Conservation (phyloP, 768 basidiomycete genomes). For the Amanita rubescens region DNA sequence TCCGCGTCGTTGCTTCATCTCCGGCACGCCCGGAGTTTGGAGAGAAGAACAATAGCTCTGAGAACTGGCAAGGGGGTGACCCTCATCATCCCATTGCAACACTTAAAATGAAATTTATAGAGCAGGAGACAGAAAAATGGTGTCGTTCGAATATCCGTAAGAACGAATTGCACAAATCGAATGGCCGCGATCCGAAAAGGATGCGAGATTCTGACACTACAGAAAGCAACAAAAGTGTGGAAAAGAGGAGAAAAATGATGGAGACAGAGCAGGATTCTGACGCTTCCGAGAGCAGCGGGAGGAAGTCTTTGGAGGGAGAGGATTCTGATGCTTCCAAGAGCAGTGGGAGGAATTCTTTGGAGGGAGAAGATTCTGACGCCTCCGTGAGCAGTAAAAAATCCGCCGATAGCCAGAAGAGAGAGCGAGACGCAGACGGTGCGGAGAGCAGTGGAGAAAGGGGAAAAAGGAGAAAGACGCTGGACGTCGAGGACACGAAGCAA, state of each 20-base stretch:
- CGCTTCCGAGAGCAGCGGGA: too few species aligned
- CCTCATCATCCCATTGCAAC: constrained; percentile 37
- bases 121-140: constrained; percentile 27
- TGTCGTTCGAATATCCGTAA: constrained; percentile 31
- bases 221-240: not conserved
- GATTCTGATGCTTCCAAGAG: too few species aligned
- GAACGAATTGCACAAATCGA: constrained; percentile 15
- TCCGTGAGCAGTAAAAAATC: not conserved
- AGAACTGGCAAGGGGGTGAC: constrained; percentile 11
- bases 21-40: constrained; percentile 32
- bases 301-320: too few species aligned
- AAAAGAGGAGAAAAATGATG: not conserved
- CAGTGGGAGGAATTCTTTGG: too few species aligned
- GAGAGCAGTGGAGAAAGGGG: not conserved
- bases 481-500: not conserved
- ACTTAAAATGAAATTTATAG: constrained; percentile 31
- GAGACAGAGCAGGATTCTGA: too few species aligned
- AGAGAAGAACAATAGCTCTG: too few species aligned
- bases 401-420: not conserved
- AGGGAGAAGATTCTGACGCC: not conserved
- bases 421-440: not conserved
- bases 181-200: constrained; percentile 7
- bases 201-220: constrained; percentile 5
- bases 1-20: constrained; percentile 35
- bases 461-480: not conserved